phyloP scores from a whole-genome alignment of 2,329 filamentous ascomycete species.

The Apiospora kogelbergensis region DNA sequence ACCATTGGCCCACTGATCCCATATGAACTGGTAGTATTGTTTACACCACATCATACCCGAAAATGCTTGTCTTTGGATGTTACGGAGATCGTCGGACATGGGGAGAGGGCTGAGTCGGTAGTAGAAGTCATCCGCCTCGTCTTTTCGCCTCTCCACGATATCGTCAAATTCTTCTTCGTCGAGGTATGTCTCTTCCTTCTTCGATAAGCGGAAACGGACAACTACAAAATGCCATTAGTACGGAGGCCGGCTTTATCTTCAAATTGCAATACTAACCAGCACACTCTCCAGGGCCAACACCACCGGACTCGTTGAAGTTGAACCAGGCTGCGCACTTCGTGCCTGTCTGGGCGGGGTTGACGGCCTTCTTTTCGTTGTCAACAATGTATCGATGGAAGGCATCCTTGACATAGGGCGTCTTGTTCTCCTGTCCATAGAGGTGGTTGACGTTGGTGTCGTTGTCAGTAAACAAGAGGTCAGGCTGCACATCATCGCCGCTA shows the following conservation, averaged over 20 bases:
- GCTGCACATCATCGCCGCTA: constrained; percentile 79
- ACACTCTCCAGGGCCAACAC: constrained; percentile 86
- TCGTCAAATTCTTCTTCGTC: constrained; percentile 94
- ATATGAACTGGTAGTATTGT: constrained; percentile 94
- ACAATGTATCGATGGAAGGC: constrained; percentile 90
- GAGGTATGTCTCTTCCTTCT: constrained; percentile 72
- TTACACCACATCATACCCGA: constrained; percentile 99
- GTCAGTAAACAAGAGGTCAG: constrained; percentile 86
- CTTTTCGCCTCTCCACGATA: constrained; percentile 77
- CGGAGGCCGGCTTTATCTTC: not conserved
- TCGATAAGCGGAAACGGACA: constrained; percentile 86
- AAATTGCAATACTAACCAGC: constrained; percentile 62
- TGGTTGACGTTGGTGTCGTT: constrained; percentile 87
- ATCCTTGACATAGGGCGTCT: constrained; percentile 86
- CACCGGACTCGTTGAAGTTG: constrained; percentile 84
- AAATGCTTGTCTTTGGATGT: constrained; percentile 92
- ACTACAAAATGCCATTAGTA: constrained; percentile 48
- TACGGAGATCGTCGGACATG: constrained; percentile 89
- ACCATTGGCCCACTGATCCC: constrained; percentile 97
- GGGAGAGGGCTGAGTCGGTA: constrained; percentile 89
- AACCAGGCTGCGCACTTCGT: constrained; percentile 94
- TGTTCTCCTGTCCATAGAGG: constrained; percentile 78
- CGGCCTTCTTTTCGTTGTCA: constrained; percentile 72
- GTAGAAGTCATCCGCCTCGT: constrained; percentile 97
- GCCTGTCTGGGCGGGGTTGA: constrained; percentile 78